These are phyloP conservation scores for Coemansia sp. DNA, from an alignment of 192 early-diverging fungal species.

Conservation along the genomic window DNA sequence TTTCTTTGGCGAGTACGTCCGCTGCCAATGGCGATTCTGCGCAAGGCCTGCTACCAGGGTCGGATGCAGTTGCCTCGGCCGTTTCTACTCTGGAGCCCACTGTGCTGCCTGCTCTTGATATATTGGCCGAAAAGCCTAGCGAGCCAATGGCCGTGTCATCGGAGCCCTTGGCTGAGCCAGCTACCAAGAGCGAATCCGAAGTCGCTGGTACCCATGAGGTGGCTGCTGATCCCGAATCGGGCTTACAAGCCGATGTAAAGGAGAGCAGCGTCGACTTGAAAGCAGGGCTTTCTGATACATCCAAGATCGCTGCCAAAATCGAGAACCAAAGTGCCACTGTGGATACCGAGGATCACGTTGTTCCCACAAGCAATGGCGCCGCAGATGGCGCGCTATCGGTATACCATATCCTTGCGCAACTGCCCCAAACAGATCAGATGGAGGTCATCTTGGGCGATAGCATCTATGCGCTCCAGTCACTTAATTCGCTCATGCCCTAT, in stretches of 20 bases:
- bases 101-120: too few relatives aligned
- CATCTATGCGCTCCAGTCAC: conserved; percentile 32
- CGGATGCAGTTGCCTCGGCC: too few relatives aligned
- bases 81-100: too few relatives aligned
- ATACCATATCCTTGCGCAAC: conserved; percentile 36
- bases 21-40: too few relatives aligned
- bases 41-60: too few relatives aligned
- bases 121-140: too few relatives aligned
- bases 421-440: conserved; percentile 16
- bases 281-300: too few relatives aligned
- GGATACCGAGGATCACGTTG: conserved; percentile 17
- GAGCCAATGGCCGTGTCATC: too few relatives aligned
- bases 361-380: conserved; percentile 16
- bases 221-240: background rate
- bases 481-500: conserved; percentile 26
- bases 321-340: background rate
- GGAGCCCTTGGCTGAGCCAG: too few relatives aligned
- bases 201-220: background rate
- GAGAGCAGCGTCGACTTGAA: background rate
- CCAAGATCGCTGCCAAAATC: background rate
- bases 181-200: background rate
- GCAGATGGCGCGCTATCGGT: conserved; percentile 33
- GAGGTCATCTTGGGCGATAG: conserved; percentile 46
- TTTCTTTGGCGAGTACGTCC: too few relatives aligned
- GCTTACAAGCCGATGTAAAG: background rate